Conservation (phyloP, 139 green algal species). For the Tetradesmus lagerheimii region DNA sequence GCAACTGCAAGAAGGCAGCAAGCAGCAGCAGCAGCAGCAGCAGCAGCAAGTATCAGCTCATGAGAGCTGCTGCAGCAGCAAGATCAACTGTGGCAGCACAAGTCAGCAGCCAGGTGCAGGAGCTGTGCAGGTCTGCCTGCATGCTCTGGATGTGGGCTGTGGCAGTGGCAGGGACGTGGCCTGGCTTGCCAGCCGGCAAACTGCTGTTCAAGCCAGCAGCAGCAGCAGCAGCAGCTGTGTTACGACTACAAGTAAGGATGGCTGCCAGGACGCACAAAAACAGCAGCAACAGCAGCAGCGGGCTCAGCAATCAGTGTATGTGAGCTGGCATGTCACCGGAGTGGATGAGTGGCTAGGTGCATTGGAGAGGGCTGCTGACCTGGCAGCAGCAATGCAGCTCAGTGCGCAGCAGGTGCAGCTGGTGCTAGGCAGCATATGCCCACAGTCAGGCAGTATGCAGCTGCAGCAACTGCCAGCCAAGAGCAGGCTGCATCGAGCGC, state of each 20-base stretch:
- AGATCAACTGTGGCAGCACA: neutral
- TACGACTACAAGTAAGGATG: neutral
- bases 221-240: neutral
- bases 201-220: neutral
- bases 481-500: neutral
- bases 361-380: conserved; percentile 36
- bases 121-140: conserved; percentile 27
- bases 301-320: neutral
- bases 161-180: conserved; percentile 52
- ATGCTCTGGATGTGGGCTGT: conserved; percentile 53
- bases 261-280: neutral
- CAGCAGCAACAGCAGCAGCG: neutral
- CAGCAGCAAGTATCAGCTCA: neutral
- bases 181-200: conserved; percentile 42
- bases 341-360: conserved; percentile 53
- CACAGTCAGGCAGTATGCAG: neutral
- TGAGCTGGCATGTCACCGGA: conserved; percentile 49
- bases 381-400: conserved; percentile 8
- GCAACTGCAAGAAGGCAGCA: neutral
- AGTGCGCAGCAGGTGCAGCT: neutral
- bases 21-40: neutral
- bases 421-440: conserved; percentile 9
- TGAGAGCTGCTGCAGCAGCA: neutral
- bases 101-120: neutral
- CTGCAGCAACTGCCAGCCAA: neutral